Percentiles rank a stretch among this genome's conserved stretches.
These are phyloP conservation scores for Salix dunnii DNA, from an alignment of 345 rosid species.

Conservation along the genomic window DNA sequence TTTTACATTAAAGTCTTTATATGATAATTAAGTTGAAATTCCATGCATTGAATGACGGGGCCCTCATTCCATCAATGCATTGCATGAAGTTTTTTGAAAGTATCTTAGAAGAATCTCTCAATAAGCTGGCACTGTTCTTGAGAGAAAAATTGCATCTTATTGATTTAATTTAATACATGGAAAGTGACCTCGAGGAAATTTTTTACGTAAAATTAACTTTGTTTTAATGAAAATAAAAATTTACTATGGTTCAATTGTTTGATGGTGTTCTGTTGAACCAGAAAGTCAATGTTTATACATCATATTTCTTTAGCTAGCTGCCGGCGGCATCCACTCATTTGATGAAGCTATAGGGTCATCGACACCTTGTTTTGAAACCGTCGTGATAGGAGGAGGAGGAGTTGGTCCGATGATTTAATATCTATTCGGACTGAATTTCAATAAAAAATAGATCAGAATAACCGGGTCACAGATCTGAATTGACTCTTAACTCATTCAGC, in stretches of 20 bases:
- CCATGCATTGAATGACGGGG: too few species aligned
- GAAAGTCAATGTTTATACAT: neutral
- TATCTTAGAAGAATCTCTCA: neutral
- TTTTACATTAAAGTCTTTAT: too few species aligned
- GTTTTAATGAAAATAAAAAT: neutral
- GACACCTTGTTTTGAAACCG: too few species aligned
- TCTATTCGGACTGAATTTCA: too few species aligned
- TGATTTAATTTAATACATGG: neutral
- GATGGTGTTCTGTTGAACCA: neutral
- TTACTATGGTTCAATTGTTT: neutral
- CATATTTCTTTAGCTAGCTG: neutral
- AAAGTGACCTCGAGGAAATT: neutral
- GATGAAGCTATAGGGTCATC: too few species aligned
- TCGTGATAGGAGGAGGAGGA: too few species aligned
- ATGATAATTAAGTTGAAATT: too few species aligned
- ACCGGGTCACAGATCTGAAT: too few species aligned
- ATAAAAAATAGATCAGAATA: too few species aligned
- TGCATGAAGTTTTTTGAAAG: neutral
- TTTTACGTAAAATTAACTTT: neutral
- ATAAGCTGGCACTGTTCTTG: neutral
- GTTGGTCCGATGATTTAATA: too few species aligned
- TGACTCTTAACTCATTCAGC: too few species aligned
- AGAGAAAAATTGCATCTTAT: neutral
- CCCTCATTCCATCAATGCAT: neutral
- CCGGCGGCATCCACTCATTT: neutral